Evolutionary conservation across 805 yeast species (phyloP), one percentile per base, ranked within the genome.

Genomic region (Starmerella davenportii): DNA sequence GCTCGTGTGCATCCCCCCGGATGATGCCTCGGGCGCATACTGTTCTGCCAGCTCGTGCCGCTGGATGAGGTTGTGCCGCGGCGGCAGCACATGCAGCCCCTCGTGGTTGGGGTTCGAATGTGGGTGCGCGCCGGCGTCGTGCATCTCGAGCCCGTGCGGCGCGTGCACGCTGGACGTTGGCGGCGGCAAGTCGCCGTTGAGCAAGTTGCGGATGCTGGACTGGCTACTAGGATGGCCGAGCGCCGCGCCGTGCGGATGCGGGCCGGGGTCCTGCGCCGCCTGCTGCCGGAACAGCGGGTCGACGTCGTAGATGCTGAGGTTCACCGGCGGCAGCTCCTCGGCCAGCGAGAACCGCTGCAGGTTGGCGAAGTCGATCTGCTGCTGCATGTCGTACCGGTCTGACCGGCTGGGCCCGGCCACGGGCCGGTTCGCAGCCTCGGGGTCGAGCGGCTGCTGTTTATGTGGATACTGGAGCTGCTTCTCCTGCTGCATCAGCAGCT

Each of bases 401-500:
- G 11, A 14, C 28, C 23, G 36, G 36, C 44, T 38, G 14, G 49
- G 47, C 2, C 49, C 45, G 4, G 49, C 41, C 3, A 38, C 37
- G 7, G 43, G 43, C 19, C 43, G 37, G 23, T 11, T 15, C 18
- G 21, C 21, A 7, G 35, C 16, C 21, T 15, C 15, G 20, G n/a
- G 24, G 15, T 33, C 40, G 14, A 28, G 44, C 5, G 43, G 45
- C 38, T 47, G 51, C 41, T 41, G 40, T 45, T 52, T 53, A 30
- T 44, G 47, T 16, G 54, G 53, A 38, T 49, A 48, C 43, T 58
- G 62, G 30, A 58, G 49, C 46, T 51, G 56, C 44, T 53, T 53
- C 44, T 58, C 62, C 47, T 58, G 62, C 48, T 58, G 60, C 60
- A 58, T 59, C 41, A 58, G 43, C 45, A 58, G 46, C 46, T 57